These are phyloP conservation scores for Purshia tridentata DNA, from an alignment of 306 rosid species.

Conservation along the genomic window DNA sequence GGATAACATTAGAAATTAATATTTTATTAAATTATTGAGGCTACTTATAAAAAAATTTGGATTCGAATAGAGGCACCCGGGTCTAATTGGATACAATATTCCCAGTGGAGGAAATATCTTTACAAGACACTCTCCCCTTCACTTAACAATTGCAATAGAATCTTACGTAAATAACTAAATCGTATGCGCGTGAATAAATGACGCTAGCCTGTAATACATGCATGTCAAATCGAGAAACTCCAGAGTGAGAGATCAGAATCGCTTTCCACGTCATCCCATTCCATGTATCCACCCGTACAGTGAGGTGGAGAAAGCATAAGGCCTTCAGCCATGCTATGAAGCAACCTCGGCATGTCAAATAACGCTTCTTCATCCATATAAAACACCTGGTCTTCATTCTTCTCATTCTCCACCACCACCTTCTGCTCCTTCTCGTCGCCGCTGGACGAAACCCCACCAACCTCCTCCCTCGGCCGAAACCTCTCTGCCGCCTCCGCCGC, in stretches of 20 bases:
- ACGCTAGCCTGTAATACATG: neutral
- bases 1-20: too few relatives aligned
- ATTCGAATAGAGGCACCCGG: too few relatives aligned
- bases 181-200: too few relatives aligned
- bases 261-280: conserved; percentile 29
- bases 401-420: neutral
- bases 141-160: too few relatives aligned
- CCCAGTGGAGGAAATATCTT: too few relatives aligned
- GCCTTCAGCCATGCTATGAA: conserved; percentile 50
- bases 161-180: too few relatives aligned
- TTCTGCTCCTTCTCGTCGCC: neutral
- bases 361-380: conserved; percentile 34
- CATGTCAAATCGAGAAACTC: neutral
- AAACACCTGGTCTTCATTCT: neutral
- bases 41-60: too few relatives aligned
- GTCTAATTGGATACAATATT: too few relatives aligned
- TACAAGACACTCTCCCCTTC: too few relatives aligned
- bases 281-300: neutral
- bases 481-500: conserved; percentile 59
- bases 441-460: conserved; percentile 12
- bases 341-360: conserved; percentile 41
- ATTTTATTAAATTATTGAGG: too few relatives aligned
- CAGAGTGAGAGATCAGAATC: conserved; percentile 11
- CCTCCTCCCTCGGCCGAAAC: conserved; percentile 22
- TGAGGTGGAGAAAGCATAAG: conserved; percentile 49